Base-by-base conservation (phyloP, 257 asterid species). In the Solanum appendiculatum region DNA sequence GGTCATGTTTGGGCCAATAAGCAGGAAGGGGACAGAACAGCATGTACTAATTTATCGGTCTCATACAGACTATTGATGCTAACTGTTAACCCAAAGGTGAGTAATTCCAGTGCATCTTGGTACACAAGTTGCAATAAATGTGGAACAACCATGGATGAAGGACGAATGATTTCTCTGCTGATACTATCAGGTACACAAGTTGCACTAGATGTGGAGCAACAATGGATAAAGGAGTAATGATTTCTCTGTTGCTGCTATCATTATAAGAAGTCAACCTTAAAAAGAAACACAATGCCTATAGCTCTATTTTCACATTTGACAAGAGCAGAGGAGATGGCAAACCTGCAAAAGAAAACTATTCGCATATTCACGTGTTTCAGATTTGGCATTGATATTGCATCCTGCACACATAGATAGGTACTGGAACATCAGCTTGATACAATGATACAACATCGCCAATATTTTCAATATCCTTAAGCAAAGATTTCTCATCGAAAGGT, bases 311-410 rank as follows among this genome's bases (percentile, higher is more conserved):
- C 63, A 46, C 69, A 85, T 75, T 83, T 60, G 18, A 31, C 14
- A 64, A 84, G 80, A 72, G 87, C 31, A 80, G 36, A 36, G 88
- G 72, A 87, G 89, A 86, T 60, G 85, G 77, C 90, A 88, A 68
- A 95, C 99, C 99, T 92, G 95, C 88, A 91, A 40, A 63, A 34
- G 42, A 88, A 93, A 94, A 86, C 86, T 88, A 86, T 87, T 91
- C 9, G 88, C 87, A 89, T 89, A 90, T 89, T 89, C 92, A 75
- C 42, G 93, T 86, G 39, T 77, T 78, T 83, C 92, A 80, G 64
- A 83, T 82, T 88, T 86, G 66, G 92, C 87, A 77, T 78, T 81
- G 87, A 86, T 87, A 90, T 75, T 74, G 87, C 44, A 64, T 77
- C 96, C 98, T 94, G 91, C 89, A 90, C 63, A 68, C 85, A 90